Evolutionary conservation across 148 eudicot species (phyloP).

Genomic region (Heliamphora exappendiculata): DNA sequence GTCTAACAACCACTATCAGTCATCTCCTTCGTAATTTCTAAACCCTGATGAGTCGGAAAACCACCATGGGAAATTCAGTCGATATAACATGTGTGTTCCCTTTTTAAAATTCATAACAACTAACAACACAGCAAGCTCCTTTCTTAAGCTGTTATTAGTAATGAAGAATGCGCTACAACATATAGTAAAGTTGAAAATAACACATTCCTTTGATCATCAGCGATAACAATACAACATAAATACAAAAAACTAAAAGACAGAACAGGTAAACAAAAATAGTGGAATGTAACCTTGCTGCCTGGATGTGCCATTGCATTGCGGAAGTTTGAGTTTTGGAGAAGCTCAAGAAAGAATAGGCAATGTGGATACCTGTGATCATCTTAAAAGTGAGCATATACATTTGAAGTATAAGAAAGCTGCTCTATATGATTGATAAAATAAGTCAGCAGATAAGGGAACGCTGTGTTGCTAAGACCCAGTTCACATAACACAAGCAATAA

Average conservation of each 20-base stretch:
- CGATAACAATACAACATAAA: neutral
- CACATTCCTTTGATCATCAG: neutral
- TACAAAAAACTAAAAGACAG: neutral
- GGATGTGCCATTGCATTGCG: constrained; percentile 96
- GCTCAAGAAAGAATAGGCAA: constrained; percentile 89
- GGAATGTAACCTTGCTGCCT: constrained; percentile 61
- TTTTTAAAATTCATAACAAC: neutral
- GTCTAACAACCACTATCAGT: neutral
- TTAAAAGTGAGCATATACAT: constrained; percentile 3
- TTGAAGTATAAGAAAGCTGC: neutral
- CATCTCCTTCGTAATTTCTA: neutral
- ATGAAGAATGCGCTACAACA: neutral
- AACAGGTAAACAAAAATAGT: constrained; percentile 8
- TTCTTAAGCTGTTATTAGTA: neutral
- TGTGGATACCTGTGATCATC: constrained; percentile 73
- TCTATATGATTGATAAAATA: neutral
- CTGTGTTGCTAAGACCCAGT: neutral
- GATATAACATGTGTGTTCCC: neutral
- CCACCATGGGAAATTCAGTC: neutral
- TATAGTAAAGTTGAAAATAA: neutral
- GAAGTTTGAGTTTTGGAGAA: constrained; percentile 76
- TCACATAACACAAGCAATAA: constrained; percentile 3
- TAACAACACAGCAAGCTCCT: neutral
- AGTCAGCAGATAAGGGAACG: neutral
- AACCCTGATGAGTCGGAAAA: neutral